These are phyloP conservation scores for Lignosus rhinocerotis DNA, from an alignment of 1,284 basidiomycete genomes.

Conservation along the genomic window DNA sequence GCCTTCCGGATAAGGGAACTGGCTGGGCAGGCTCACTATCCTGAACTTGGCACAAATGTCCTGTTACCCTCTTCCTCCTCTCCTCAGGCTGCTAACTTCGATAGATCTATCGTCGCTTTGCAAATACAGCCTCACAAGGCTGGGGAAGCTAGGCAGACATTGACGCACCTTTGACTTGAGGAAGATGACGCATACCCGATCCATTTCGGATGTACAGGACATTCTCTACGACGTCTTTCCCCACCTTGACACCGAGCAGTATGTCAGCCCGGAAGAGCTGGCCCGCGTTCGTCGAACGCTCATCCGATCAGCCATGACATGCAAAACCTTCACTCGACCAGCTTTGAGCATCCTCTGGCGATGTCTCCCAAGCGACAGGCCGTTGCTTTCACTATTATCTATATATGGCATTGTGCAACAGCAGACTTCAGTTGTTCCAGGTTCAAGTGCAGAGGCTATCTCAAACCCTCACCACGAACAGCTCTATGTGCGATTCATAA, in stretches of 20 bases:
- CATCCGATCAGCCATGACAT: not conserved
- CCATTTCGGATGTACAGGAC: conserved; percentile 4
- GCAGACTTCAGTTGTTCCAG: no score
- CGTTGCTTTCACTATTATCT: not conserved
- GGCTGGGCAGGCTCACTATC: no score
- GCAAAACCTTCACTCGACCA: not conserved
- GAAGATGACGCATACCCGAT: not conserved
- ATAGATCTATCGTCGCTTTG: no score
- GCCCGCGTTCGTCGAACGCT: not conserved
- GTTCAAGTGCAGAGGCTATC: not conserved
- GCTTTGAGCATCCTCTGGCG: not conserved
- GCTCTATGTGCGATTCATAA: not conserved
- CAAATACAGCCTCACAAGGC: no score
- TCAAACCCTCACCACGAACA: not conserved
- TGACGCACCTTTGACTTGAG: no score
- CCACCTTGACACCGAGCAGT: not conserved
- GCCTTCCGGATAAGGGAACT: no score
- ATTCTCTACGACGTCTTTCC: conserved; percentile 2
- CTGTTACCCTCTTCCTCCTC: no score
- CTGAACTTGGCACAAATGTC: no score
- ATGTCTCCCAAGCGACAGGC: not conserved
- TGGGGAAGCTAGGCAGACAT: no score
- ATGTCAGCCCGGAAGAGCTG: not conserved
- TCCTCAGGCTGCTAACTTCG: no score
- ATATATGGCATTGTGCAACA: not conserved